A percentile compares a stretch with the other conserved stretches of the same genome.
Evolutionary conservation across 352 stramenopile genomes (phyloP).

Genomic region (Globisporangium carolinianum): DNA sequence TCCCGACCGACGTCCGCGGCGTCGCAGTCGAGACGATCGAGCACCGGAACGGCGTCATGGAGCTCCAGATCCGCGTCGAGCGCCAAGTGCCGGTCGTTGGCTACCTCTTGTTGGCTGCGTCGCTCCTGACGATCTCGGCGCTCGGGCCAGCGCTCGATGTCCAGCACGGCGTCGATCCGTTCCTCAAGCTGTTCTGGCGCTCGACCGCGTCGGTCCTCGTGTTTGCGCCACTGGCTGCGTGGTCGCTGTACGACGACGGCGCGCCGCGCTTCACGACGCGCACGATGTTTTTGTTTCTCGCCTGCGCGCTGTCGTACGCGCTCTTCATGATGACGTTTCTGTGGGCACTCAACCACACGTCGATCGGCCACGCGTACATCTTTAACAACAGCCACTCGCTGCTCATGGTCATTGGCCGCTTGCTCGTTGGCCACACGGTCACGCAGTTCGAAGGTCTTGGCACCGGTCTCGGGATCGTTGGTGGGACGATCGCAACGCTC

Average conservation of each 20-base stretch:
- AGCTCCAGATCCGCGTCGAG: conserved; percentile 67
- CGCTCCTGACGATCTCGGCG: conserved; percentile 69
- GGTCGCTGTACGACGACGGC: conserved; percentile 28
- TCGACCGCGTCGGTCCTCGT: conserved; percentile 60
- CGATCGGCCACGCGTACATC: conserved; percentile 72
- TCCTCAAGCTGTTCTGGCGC: conserved; percentile 86
- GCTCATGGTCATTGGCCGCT: conserved; percentile 69
- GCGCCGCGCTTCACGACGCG: conserved; percentile 23
- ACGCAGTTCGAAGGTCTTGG: conserved; percentile 56
- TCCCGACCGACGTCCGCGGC: conserved; percentile 65
- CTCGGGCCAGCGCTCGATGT: conserved; percentile 74
- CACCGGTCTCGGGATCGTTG: conserved; percentile 60
- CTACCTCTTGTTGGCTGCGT: conserved; percentile 56
- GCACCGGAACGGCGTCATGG: conserved; percentile 51
- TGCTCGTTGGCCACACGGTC: conserved; percentile 48
- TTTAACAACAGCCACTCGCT: conserved; percentile 84
- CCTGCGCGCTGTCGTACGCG: conserved; percentile 48
- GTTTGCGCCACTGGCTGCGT: conserved; percentile 39
- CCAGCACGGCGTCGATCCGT: conserved; percentile 38
- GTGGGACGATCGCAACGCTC: conserved; percentile 62
- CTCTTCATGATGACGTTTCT: conserved; percentile 73
- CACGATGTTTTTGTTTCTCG: conserved; percentile 37
- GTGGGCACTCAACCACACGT: conserved; percentile 58
- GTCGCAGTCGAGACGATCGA: conserved; percentile 67
- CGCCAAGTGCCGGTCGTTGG: conserved; percentile 60